Conservation (phyloP, 805 yeast genomes). For the Hanseniaspora thailandica region DNA sequence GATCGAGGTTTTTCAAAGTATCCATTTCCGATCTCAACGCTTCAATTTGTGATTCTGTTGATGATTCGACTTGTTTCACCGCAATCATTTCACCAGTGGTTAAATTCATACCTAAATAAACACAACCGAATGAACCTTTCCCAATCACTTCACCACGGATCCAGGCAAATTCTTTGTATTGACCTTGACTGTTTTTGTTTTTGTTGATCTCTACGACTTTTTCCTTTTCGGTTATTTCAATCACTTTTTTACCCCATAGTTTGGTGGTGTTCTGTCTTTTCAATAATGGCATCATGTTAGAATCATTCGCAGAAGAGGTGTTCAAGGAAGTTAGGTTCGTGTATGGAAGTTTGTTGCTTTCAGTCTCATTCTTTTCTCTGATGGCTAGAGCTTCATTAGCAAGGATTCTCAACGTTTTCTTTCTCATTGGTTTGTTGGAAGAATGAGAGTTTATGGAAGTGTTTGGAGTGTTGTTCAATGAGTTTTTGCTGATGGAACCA, state of each 20-base stretch:
- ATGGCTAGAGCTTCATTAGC: slow-evolving; percentile 80
- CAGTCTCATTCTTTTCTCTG: slow-evolving; percentile 30
- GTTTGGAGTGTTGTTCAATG: not conserved
- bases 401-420: slow-evolving; percentile 85
- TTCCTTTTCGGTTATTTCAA: slow-evolving; percentile 73
- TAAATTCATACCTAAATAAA: slow-evolving; percentile 78
- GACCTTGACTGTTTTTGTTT: slow-evolving; percentile 52
- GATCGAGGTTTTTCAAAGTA: slow-evolving; percentile 87
- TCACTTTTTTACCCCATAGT: slow-evolving; percentile 92
- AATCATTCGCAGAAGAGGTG: too few species aligned
- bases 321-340: slow-evolving; percentile 18
- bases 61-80: slow-evolving; percentile 75
- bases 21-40: slow-evolving; percentile 85
- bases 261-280: slow-evolving; percentile 70
- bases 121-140: slow-evolving; percentile 92
- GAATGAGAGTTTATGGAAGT: slow-evolving; percentile 8
- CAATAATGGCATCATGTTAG: slow-evolving; percentile 23
- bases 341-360: slow-evolving; percentile 10
- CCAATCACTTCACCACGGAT: slow-evolving; percentile 95
- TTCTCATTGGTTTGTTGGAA: slow-evolving; percentile 38
- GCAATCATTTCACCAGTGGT: slow-evolving; percentile 99
- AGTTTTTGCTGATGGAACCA: not conserved
- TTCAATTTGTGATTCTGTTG: slow-evolving; percentile 52
- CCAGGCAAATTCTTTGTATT: slow-evolving; percentile 86
- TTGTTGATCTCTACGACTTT: slow-evolving; percentile 54